Evolutionary conservation across 2,329 filamentous ascomycete species (phyloP).

Genomic region (Pseudogymnoascus sp.): DNA sequence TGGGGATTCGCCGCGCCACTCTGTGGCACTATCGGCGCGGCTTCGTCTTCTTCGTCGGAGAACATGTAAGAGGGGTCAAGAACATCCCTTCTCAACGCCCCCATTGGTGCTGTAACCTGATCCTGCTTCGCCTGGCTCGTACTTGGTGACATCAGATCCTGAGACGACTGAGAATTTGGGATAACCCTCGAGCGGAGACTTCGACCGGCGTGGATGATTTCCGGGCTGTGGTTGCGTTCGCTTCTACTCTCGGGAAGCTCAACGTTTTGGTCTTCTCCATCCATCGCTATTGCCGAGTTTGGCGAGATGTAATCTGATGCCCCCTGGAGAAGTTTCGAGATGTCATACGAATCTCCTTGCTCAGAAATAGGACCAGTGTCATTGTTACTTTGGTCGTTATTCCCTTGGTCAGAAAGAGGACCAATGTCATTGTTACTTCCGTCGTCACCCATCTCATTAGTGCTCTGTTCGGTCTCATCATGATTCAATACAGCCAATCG

Average conservation of each 20-base stretch:
- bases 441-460: neutral
- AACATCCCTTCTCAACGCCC: conserved; percentile 13
- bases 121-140: conserved; percentile 2
- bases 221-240: neutral
- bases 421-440: neutral
- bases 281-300: neutral
- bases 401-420: neutral
- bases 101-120: neutral
- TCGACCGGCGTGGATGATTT: neutral
- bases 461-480: neutral
- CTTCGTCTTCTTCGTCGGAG: conserved; percentile 31
- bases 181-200: conserved; percentile 3
- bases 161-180: conserved; percentile 11
- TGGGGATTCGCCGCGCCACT: neutral
- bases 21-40: neutral
- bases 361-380: neutral
- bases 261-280: neutral
- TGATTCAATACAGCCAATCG: neutral
- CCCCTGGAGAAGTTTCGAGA: neutral
- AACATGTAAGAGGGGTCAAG: conserved; percentile 26
- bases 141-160: conserved; percentile 4
- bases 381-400: too few relatives aligned
- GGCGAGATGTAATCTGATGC: neutral
- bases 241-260: neutral
- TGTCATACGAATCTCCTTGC: neutral